Evolutionary conservation across 2,329 filamentous ascomycete genomes (phyloP), one percentile per base, ranked within the genome.

Genomic region (Apiospora hydei): DNA sequence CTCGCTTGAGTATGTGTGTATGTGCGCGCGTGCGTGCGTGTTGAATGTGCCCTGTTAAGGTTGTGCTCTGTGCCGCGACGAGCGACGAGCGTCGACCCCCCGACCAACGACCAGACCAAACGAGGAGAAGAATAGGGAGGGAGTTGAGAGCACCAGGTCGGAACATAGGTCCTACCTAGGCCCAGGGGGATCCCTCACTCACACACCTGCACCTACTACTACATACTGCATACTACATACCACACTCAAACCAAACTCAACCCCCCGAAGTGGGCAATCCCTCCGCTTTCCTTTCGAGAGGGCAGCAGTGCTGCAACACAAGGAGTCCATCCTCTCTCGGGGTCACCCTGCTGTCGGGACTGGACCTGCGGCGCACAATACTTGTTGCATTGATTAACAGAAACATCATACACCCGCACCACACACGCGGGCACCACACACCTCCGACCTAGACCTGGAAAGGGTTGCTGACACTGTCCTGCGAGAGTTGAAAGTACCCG

Each of bases 291-390:
- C 16, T 49, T 21, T 34, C 16, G 43, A 38, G 43, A 30, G 44
- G 13, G 44, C 67, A 41, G 44, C 24, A 69, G 44, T 38, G 67
- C 44, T 47, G 67, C 44, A 49, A 49, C 44, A 21, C 43, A 69
- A 69, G 24, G 47, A 38, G 67, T 30, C 26, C 66, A 34, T 30
- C 7, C 67, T 49, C 44, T 47, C 44, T 38, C 44, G 44, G 44
- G 67, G 44, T 49, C 44, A 69, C 44, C 44, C 26, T 69, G 67
- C 44, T 49, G 67, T 49, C 67, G 44, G 47, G 43, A 69, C 47
- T 49, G 47, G 67, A 69, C 67, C 67, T 69, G 67, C 26, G 67
- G 67, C 67, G 67, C 67, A 69, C 44, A 69, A 49, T 69, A 69
- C 44, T 38, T 34, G 30, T 34, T 69, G 44, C 67, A 69, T 49